phyloP scores from a whole-genome alignment of 768 basidiomycete species.

The Sutorius australiensis region DNA sequence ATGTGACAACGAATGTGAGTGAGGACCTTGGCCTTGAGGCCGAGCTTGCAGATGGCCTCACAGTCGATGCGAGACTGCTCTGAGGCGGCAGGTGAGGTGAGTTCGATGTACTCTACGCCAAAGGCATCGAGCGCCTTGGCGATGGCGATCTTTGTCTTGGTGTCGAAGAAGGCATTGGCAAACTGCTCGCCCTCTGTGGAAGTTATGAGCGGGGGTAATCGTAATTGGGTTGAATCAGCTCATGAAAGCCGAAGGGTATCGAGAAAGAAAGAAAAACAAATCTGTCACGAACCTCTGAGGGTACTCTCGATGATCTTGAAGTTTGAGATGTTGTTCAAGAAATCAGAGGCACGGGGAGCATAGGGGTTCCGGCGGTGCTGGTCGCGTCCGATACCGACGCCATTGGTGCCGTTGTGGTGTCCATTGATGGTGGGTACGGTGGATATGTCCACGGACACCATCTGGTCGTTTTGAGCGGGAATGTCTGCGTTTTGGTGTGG shows the following conservation, averaged over 20 bases:
- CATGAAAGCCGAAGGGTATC: neutral
- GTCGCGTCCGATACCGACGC: constrained; percentile 37
- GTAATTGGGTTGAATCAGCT: constrained; percentile 13
- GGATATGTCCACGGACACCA: constrained; percentile 60
- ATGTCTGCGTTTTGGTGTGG: constrained; percentile 53
- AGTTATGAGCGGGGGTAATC: constrained; percentile 1
- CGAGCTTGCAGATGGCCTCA: constrained; percentile 98
- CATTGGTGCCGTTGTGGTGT: constrained; percentile 37
- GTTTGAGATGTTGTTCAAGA: constrained; percentile 87
- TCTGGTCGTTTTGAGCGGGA: constrained; percentile 48
- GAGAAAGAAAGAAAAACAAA: neutral
- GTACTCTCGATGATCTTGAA: constrained; percentile 98
- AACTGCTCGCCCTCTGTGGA: constrained; percentile 93
- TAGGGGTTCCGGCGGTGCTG: constrained; percentile 68
- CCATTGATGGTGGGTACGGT: constrained; percentile 38
- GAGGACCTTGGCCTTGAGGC: constrained; percentile 92
- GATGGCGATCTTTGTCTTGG: constrained; percentile 99
- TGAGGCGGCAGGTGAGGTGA: constrained; percentile 96
- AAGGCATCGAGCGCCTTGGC: constrained; percentile 98
- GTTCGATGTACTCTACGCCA: constrained; percentile 99
- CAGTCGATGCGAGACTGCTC: constrained; percentile 93
- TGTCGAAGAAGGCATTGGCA: constrained; percentile 99
- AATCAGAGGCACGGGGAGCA: constrained; percentile 87
- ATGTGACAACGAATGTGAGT: constrained; percentile 99
- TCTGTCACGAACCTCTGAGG: constrained; percentile 65